Percentiles rank a stretch among this genome's conserved stretches.
These are phyloP conservation scores for Epichloe coenophiala DNA, from an alignment of 2,329 filamentous ascomycete species.

Conservation along the genomic window DNA sequence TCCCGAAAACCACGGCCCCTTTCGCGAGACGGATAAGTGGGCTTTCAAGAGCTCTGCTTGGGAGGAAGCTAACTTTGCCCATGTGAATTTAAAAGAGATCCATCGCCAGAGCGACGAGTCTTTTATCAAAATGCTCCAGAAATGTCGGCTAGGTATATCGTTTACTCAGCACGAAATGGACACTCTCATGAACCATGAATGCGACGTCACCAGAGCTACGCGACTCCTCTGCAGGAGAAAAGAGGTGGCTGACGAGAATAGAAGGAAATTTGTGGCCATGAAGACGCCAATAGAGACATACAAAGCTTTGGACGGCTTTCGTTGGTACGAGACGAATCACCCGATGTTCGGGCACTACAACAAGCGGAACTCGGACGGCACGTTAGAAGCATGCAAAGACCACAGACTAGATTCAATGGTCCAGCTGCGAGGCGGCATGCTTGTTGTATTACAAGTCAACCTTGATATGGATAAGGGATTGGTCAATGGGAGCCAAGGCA, in stretches of 20 bases:
- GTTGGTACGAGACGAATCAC: neutral
- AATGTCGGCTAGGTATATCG: conserved; percentile 32
- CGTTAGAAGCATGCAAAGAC: conserved; percentile 1
- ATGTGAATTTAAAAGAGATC: conserved; percentile 39
- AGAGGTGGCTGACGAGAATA: conserved; percentile 5
- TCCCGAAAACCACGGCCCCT: neutral
- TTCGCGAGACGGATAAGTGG: conserved; percentile 39
- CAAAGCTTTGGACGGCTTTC: neutral
- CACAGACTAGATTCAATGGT: conserved; percentile 8
- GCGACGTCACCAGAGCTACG: conserved; percentile 18
- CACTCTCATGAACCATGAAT: conserved; percentile 31
- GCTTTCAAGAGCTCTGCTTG: conserved; percentile 44
- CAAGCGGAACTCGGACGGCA: conserved; percentile 1
- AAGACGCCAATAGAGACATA: neutral
- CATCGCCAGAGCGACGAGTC: conserved; percentile 40
- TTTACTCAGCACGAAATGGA: conserved; percentile 24
- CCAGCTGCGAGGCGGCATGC: conserved; percentile 8
- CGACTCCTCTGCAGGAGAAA: conserved; percentile 6
- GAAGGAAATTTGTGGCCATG: neutral
- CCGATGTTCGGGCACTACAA: neutral
- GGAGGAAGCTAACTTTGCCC: conserved; percentile 37
- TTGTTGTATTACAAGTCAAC: conserved; percentile 14
- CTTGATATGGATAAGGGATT: conserved; percentile 6
- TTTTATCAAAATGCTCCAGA: conserved; percentile 43
- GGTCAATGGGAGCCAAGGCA: conserved; percentile 15